A percentile compares a stretch with the other conserved stretches of the same genome.
Conservation (phyloP, 2,329 filamentous ascomycete species). For the Paecilomyces sp. region DNA sequence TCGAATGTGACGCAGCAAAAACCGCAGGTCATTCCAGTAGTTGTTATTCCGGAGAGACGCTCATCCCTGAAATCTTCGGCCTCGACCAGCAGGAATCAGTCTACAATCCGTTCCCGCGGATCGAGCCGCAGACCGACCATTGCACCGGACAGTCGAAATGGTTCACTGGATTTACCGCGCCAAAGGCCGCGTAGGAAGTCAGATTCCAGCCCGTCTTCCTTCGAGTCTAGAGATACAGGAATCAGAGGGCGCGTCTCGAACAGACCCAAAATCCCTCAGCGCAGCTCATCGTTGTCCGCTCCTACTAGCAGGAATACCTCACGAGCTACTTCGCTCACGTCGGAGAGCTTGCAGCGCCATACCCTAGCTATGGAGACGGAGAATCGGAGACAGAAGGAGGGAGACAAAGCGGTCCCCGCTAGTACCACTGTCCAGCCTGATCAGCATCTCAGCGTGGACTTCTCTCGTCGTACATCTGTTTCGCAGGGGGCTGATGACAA, state of each 20-base stretch:
- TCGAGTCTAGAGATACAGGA: constrained; percentile 15
- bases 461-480: constrained; percentile 28
- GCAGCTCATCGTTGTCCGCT: constrained; percentile 40
- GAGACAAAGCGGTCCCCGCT: constrained; percentile 14
- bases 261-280: constrained; percentile 29
- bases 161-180: constrained; percentile 24
- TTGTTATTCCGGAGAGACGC: constrained; percentile 40
- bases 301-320: constrained; percentile 40
- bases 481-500: constrained; percentile 28
- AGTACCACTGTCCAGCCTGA: constrained; percentile 12
- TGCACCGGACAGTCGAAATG: constrained; percentile 23
- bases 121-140: constrained; percentile 31
- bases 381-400: constrained; percentile 12
- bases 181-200: constrained; percentile 32
- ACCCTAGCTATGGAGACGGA: constrained; percentile 21
- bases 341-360: constrained; percentile 32
- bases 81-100: constrained; percentile 29
- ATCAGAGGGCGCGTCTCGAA: constrained; percentile 19
- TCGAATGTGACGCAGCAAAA: constrained; percentile 21
- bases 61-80: constrained; percentile 37
- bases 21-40: constrained; percentile 38
- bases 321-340: constrained; percentile 38
- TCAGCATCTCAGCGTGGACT: constrained; percentile 14
- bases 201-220: constrained; percentile 25
- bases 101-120: constrained; percentile 29